Percentiles rank a stretch among this genome's conserved stretches.
Conservation (phyloP, 2,329 filamentous ascomycete species). For the Aureobasidium mangrovei region DNA sequence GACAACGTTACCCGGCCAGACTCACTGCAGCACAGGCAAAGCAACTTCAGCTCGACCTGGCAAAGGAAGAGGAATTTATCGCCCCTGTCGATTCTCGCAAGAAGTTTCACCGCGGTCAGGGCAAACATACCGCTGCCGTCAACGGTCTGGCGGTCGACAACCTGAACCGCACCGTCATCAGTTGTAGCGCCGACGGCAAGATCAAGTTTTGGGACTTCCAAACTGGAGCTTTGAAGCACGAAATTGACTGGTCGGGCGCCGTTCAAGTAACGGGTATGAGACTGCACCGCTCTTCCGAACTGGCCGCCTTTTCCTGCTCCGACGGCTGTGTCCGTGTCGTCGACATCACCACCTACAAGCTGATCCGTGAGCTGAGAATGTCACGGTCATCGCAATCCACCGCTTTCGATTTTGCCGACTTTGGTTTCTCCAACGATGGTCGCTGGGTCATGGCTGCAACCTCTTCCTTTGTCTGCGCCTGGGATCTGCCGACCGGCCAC, state of each 20-base stretch:
- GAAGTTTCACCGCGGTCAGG: constrained; percentile 43
- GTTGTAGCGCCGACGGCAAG: constrained; percentile 81
- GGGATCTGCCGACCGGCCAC: constrained; percentile 93
- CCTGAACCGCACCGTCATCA: constrained; percentile 79
- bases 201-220: constrained; percentile 96
- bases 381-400: constrained; percentile 35
- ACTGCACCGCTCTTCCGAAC: constrained; percentile 73
- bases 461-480: constrained; percentile 71
- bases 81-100: constrained; percentile 30
- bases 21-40: constrained; percentile 71
- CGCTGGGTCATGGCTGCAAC: constrained; percentile 88
- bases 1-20: constrained; percentile 76
- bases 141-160: constrained; percentile 82
- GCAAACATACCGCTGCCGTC: constrained; percentile 71
- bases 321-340: constrained; percentile 82
- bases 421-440: constrained; percentile 76
- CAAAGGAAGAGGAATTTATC: constrained; percentile 36
- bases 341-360: constrained; percentile 80
- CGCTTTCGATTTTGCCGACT: constrained; percentile 25
- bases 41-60: constrained; percentile 56
- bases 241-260: constrained; percentile 77
- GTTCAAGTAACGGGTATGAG: constrained; percentile 65
- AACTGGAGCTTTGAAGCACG: constrained; percentile 68
- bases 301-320: constrained; percentile 81
- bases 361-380: constrained; percentile 88